Evolutionary conservation across 2,329 filamentous ascomycete species (phyloP).

Genomic region (Neonectria faginata): DNA sequence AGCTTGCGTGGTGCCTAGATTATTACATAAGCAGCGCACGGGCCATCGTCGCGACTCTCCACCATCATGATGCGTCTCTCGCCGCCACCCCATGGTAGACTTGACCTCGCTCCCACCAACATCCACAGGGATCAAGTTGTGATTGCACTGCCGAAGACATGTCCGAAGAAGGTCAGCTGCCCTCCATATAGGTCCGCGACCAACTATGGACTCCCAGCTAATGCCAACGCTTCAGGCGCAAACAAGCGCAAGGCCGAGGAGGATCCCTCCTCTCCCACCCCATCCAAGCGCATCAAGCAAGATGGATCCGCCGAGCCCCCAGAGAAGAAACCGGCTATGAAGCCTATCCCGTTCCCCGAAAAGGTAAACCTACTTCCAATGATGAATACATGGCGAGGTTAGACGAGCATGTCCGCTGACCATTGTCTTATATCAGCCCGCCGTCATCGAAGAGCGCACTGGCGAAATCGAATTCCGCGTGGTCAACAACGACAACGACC

Average conservation of each 20-base stretch:
- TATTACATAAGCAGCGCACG: slow-evolving; percentile 50
- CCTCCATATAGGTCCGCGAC: not conserved
- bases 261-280: slow-evolving; percentile 70
- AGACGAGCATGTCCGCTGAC: not conserved
- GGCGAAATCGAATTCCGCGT: slow-evolving; percentile 97
- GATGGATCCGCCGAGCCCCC: slow-evolving; percentile 46
- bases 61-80: slow-evolving; percentile 39
- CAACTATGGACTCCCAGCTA: slow-evolving; percentile 4
- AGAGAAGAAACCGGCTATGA: slow-evolving; percentile 64
- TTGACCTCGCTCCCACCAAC: slow-evolving; percentile 16
- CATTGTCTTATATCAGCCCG: slow-evolving; percentile 67
- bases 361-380: slow-evolving; percentile 67
- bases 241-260: slow-evolving; percentile 84
- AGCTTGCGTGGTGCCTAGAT: not conserved
- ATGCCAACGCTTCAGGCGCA: slow-evolving; percentile 53
- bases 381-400: not conserved
- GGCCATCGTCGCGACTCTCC: slow-evolving; percentile 37
- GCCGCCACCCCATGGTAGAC: slow-evolving; percentile 26
- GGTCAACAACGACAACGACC: slow-evolving; percentile 93
- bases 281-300: slow-evolving; percentile 74
- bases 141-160: slow-evolving; percentile 29
- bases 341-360: slow-evolving; percentile 87
- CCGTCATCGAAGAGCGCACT: slow-evolving; percentile 91
- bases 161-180: slow-evolving; percentile 44
- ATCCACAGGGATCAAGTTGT: slow-evolving; percentile 10